A percentile compares a stretch with the other conserved stretches of the same genome.
Conservation (phyloP, 2,329 filamentous ascomycete species). For the Cordyceps tenuipes region DNA sequence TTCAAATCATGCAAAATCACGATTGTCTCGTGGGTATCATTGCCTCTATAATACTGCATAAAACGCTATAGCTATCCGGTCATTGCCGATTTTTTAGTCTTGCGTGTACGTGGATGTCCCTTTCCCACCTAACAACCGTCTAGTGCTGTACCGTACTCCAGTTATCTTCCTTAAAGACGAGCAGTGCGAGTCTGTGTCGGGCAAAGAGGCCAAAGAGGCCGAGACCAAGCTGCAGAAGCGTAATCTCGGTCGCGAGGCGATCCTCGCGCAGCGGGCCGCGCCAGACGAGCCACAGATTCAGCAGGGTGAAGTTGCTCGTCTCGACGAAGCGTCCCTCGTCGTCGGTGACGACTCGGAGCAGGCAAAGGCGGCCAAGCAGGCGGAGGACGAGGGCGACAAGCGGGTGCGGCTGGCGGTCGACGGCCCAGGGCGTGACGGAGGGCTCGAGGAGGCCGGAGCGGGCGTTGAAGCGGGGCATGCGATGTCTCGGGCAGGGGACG, state of each 20-base stretch:
- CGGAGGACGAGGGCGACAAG: constrained; percentile 56
- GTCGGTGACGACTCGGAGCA: constrained; percentile 62
- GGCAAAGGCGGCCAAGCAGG: constrained; percentile 56
- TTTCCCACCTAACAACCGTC: background rate
- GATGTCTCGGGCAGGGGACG: constrained; percentile 86
- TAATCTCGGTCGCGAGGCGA: constrained; percentile 68
- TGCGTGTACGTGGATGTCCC: background rate
- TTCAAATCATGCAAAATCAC: background rate
- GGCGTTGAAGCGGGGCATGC: constrained; percentile 81
- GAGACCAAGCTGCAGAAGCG: constrained; percentile 65
- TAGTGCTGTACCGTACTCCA: constrained; percentile 32
- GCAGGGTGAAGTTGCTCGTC: constrained; percentile 82
- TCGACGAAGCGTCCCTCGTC: constrained; percentile 63
- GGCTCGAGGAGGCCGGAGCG: constrained; percentile 79
- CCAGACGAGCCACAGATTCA: constrained; percentile 96
- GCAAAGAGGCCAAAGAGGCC: constrained; percentile 80
- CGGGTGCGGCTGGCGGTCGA: constrained; percentile 58
- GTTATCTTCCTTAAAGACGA: constrained; percentile 90
- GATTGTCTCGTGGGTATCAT: background rate
- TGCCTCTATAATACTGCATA: background rate
- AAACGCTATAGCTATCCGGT: background rate
- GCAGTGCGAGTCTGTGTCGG: constrained; percentile 73
- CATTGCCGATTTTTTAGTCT: background rate
- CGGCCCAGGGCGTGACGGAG: constrained; percentile 68
- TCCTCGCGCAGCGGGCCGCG: constrained; percentile 87